Conservation (phyloP, 2,329 filamentous ascomycete genomes). For the Cadophora gregata region DNA sequence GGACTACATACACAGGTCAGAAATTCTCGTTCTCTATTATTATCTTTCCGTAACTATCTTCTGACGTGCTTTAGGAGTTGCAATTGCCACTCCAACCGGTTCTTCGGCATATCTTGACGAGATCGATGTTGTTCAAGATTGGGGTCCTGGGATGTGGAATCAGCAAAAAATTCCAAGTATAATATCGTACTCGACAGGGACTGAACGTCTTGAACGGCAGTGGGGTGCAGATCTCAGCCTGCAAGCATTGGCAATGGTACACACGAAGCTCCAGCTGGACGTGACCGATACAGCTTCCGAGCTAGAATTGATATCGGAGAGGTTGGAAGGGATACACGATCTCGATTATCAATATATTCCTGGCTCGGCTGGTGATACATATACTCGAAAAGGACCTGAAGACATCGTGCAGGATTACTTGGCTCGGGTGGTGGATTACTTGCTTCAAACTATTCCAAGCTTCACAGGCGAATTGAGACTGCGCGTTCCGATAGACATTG, state of each 20-base stretch:
- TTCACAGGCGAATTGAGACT: conserved; percentile 27
- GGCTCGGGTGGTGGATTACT: conserved; percentile 34
- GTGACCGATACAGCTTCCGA: conserved; percentile 35
- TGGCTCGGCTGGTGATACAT: conserved; percentile 24
- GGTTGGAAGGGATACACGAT: conserved; percentile 42
- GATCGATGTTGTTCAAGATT: conserved; percentile 39
- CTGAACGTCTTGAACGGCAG: conserved; percentile 35
- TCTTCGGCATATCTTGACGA: conserved; percentile 31
- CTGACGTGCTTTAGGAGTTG: conserved; percentile 24
- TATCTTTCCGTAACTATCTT: too few relatives aligned
- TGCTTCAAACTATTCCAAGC: conserved; percentile 27
- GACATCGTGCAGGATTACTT: conserved; percentile 43
- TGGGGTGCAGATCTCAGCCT: conserved; percentile 39
- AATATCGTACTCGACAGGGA: conserved; percentile 39
- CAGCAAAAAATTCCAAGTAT: conserved; percentile 42
- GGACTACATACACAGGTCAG: conserved; percentile 37
- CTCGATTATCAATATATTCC: conserved; percentile 39
- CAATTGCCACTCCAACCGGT: conserved; percentile 24
- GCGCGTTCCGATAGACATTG: conserved; percentile 40
- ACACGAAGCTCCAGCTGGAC: conserved; percentile 45
- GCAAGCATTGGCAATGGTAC: conserved; percentile 40
- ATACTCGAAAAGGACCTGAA: conserved; percentile 39
- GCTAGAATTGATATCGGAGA: conserved; percentile 40
- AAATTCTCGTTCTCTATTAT: conserved; percentile 20
- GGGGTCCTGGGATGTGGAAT: conserved; percentile 39